Percentiles rank a stretch among this genome's conserved stretches.
Conservation (phyloP, 2,329 filamentous ascomycete species). For the Colletotrichum sp. region DNA sequence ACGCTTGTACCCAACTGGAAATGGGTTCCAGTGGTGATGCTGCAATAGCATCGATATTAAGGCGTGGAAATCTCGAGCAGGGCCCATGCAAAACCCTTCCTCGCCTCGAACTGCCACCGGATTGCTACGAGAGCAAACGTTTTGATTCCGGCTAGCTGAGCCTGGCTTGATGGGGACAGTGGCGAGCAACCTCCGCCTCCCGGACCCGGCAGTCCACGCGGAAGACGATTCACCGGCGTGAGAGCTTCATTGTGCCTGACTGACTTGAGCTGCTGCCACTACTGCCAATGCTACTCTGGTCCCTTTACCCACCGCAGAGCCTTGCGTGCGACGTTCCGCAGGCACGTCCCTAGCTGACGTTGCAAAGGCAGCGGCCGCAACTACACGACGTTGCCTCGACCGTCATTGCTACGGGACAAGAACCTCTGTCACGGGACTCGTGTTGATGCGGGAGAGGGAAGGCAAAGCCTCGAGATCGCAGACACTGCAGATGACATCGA, state of each 20-base stretch:
- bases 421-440: not conserved
- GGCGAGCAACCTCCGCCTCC: not conserved
- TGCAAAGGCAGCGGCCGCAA: not conserved
- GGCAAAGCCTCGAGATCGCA: not conserved
- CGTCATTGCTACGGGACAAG: not conserved
- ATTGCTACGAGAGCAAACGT: not conserved
- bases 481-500: not conserved
- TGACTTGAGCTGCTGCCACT: not conserved
- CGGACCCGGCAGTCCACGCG: not conserved
- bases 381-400: not conserved
- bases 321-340: not conserved
- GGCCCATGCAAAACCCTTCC: not conserved
- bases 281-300: not conserved
- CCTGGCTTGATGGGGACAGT: not conserved
- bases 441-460: not conserved
- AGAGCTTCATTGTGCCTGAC: not conserved
- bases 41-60: slow-evolving; percentile 16
- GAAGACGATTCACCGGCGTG: not conserved
- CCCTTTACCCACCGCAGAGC: not conserved
- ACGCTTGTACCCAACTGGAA: not conserved
- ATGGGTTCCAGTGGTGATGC: slow-evolving; percentile 3
- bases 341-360: not conserved
- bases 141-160: not conserved
- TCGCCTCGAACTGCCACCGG: not conserved
- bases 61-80: not conserved